Conservation (phyloP, 768 basidiomycete species). For the Mycena albidolilacea region DNA sequence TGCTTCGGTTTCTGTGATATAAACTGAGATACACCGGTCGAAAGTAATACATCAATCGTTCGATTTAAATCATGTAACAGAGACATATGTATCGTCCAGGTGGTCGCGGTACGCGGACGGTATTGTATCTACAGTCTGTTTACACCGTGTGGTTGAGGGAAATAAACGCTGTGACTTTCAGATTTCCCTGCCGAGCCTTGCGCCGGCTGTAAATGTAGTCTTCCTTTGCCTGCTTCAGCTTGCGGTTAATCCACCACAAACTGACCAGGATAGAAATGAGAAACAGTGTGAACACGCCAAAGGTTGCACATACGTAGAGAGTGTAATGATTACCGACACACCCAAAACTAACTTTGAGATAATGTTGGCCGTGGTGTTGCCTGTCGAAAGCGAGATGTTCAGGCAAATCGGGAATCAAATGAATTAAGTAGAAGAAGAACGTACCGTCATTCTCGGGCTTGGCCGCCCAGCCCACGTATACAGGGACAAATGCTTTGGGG, state of each 20-base stretch:
- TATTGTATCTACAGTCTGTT: too few species aligned
- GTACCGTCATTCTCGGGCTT: conserved; percentile 61
- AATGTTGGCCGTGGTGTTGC: conserved; percentile 56
- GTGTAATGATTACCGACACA: conserved; percentile 78
- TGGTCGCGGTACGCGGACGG: neutral
- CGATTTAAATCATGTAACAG: too few species aligned
- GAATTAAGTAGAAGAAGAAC: conserved; percentile 45
- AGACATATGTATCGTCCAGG: neutral
- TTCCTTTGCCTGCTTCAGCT: conserved; percentile 73
- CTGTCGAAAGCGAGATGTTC: neutral
- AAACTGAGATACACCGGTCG: too few species aligned
- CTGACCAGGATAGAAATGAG: neutral
- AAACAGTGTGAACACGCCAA: conserved; percentile 49
- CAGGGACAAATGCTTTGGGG: conserved; percentile 92
- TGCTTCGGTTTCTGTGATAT: too few species aligned
- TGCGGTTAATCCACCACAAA: conserved; percentile 8
- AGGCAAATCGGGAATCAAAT: conserved; percentile 38
- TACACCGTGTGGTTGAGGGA: neutral
- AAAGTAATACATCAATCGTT: too few species aligned
- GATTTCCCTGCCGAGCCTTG: conserved; percentile 70
- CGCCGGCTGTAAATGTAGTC: conserved; percentile 74
- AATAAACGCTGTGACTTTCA: too few species aligned
- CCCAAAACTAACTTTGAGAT: conserved; percentile 79
- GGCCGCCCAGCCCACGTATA: conserved; percentile 88
- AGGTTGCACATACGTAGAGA: conserved; percentile 87